Evolutionary conservation across 1,284 basidiomycete genomes (phyloP), one percentile per base, ranked within the genome.

Genomic region (Porodaedalea pini): DNA sequence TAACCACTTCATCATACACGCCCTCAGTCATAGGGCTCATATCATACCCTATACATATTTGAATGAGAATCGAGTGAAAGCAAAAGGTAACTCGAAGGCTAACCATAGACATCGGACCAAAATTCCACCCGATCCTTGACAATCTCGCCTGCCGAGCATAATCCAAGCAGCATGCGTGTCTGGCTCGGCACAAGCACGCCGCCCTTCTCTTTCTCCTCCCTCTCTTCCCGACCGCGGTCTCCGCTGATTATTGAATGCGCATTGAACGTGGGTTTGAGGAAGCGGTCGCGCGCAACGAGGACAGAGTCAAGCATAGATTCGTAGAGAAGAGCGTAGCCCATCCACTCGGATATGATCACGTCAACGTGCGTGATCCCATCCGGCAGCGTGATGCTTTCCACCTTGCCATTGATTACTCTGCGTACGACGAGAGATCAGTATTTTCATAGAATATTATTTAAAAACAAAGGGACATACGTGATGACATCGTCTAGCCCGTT

Each of bases 221-320:
- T 27, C 11, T 52, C 58, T 37, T 56, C 58, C 13, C 56, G 51
- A 19, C 56, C 58, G 17, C 53, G 54, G 17, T 31, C 37, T 32
- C 29, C 37, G 25, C 15, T 17, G 13, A 34, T 19, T 31, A 31
- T 17, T 15, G 55, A 19, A 4, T 37, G 10, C 19, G 45, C 45
- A 10, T 25, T 27, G 23, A 47, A 27, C 7, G 47, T 74, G 0
- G 85, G 80, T 40, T 78, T 76, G 43, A 98, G 78, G 74, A 94
- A 98, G 15, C 86, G 81, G 69, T 97, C 92, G 23, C 94, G 80
- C 0, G 95, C 95, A 57, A 78, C 75, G 8, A 99, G 75, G 4
- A 98, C 96, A 0, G 94, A 97, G 70, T 98, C 95, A 23, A 98
- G 81, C 96, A 98, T 98, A 45, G 90, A 92, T 72, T 99, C 96